phyloP scores from a whole-genome alignment of 495 filamentous ascomycete genomes.

The Glarea lozoyensis region DNA sequence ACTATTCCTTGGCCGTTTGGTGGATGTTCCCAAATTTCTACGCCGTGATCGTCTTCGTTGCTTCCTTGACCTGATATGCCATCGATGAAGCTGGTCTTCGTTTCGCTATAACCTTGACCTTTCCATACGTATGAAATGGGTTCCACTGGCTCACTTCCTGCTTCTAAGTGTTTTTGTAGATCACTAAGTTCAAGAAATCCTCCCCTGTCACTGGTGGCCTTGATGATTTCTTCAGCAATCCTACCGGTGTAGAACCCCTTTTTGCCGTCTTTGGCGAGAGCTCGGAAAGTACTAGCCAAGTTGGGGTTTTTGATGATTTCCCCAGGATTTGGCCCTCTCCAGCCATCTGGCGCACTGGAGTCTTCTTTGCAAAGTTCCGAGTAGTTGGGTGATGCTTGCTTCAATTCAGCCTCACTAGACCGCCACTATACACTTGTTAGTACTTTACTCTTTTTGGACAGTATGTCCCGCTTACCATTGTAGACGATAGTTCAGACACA shows the following conservation, averaged over 20 bases:
- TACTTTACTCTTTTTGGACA: background rate
- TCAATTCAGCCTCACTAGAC: constrained; percentile 47
- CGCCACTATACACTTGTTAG: constrained; percentile 52
- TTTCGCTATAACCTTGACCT: constrained; percentile 52
- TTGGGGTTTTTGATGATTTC: constrained; percentile 83
- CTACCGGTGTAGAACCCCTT: constrained; percentile 84
- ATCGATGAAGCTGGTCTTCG: constrained; percentile 29
- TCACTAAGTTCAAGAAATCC: constrained; percentile 75
- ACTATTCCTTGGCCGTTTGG: constrained; percentile 98
- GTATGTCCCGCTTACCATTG: constrained; percentile 46
- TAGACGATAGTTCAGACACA: constrained; percentile 69
- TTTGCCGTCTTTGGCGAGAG: constrained; percentile 72
- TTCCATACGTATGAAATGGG: constrained; percentile 73
- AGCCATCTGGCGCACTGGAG: constrained; percentile 49
- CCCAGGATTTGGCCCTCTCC: constrained; percentile 64
- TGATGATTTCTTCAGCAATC: constrained; percentile 70
- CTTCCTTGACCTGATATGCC: constrained; percentile 32
- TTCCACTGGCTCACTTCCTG: constrained; percentile 68
- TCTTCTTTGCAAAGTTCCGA: constrained; percentile 77
- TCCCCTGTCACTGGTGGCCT: constrained; percentile 66
- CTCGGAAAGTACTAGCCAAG: constrained; percentile 73
- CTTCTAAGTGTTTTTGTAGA: constrained; percentile 62
- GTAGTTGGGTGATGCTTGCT: constrained; percentile 69
- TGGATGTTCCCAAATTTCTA: constrained; percentile 92
- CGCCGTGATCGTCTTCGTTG: constrained; percentile 41